Percentiles rank a stretch among this genome's conserved stretches.
Conservation (phyloP, 768 basidiomycete genomes). For the Lentinula edodes region DNA sequence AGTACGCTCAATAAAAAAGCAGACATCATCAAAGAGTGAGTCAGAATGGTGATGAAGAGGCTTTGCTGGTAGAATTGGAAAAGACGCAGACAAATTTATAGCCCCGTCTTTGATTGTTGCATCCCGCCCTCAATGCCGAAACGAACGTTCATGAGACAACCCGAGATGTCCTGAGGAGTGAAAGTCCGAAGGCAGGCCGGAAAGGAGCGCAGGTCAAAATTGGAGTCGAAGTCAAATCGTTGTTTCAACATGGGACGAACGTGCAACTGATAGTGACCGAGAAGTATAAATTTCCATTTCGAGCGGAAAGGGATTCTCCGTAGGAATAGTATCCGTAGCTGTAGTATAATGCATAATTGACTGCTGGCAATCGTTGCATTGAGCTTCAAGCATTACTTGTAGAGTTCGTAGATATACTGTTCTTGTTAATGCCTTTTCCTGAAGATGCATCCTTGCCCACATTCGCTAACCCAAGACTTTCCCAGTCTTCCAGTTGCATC, state of each 20-base stretch:
- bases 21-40: neutral
- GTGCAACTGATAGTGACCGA: neutral
- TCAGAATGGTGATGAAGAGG: neutral
- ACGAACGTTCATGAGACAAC: conserved; percentile 2
- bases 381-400: neutral
- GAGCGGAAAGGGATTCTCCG: neutral
- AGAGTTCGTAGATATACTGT: neutral
- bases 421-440: conserved; percentile 14
- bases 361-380: neutral
- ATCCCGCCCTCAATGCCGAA: neutral
- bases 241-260: conserved; percentile 3
- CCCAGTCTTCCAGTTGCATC: conserved; percentile 86
- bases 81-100: neutral
- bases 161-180: neutral
- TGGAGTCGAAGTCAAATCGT: neutral
- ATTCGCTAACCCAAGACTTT: conserved; percentile 72
- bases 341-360: neutral
- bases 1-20: neutral
- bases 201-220: neutral
- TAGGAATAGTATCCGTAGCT: neutral
- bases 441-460: conserved; percentile 26
- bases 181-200: neutral
- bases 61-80: neutral
- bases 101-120: neutral
- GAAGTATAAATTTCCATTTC: neutral